phyloP scores from a whole-genome alignment of 495 filamentous ascomycete genomes.

The Neurospora pannonica region DNA sequence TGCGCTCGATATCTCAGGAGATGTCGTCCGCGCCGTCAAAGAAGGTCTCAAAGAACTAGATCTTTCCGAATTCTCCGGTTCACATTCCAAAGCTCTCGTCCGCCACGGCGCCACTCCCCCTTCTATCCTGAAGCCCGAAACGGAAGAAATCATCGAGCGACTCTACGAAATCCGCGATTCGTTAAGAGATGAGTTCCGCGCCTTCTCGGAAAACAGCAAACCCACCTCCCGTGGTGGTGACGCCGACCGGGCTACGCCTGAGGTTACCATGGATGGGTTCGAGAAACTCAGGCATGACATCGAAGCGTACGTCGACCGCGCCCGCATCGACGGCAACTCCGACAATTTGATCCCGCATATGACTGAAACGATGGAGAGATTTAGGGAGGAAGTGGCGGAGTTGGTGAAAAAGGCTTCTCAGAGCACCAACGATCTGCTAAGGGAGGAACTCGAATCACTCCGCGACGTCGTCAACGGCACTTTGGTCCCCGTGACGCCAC shows the following conservation, averaged over 20 bases:
- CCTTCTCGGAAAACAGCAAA: constrained; percentile 54
- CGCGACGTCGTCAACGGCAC: constrained; percentile 62
- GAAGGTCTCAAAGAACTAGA: constrained; percentile 12
- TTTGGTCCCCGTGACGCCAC: constrained; percentile 48
- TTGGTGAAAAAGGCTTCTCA: constrained; percentile 34
- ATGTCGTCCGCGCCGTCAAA: constrained; percentile 13
- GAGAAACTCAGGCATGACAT: constrained; percentile 72
- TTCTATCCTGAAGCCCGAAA: not conserved
- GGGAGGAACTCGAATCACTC: constrained; percentile 68
- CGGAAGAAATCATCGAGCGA: constrained; percentile 26
- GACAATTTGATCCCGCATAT: constrained; percentile 72
- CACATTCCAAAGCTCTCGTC: not conserved
- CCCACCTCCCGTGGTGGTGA: constrained; percentile 62
- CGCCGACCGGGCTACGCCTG: constrained; percentile 64
- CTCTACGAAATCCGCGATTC: constrained; percentile 66
- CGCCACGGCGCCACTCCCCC: constrained; percentile 7
- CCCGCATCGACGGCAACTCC: constrained; percentile 48
- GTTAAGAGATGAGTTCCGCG: constrained; percentile 57
- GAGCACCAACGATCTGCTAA: constrained; percentile 55
- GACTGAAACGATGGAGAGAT: constrained; percentile 57
- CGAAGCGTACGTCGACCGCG: constrained; percentile 65
- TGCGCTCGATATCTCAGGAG: constrained; percentile 9
- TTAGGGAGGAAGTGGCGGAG: constrained; percentile 61
- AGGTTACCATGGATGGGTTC: constrained; percentile 77
- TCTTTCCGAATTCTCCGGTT: not conserved